A percentile compares a stretch with the other conserved stretches of the same genome.
Conservation (phyloP, 2,329 filamentous ascomycete species). For the Emmonsia crescens region DNA sequence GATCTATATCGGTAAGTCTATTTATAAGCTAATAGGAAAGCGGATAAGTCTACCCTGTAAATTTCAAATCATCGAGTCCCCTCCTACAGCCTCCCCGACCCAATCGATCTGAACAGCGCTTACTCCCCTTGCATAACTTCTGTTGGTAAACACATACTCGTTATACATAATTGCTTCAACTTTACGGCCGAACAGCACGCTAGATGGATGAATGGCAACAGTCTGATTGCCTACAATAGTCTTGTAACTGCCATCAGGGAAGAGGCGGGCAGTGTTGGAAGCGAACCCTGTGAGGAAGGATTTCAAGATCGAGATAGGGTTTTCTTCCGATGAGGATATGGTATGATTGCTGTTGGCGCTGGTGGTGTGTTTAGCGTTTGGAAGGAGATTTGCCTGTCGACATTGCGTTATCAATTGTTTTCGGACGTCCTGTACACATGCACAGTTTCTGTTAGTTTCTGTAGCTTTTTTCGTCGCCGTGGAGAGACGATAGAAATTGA, state of each 20-base stretch:
- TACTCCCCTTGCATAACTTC: conserved; percentile 51
- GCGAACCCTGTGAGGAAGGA: conserved; percentile 50
- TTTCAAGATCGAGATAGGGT: conserved; percentile 42
- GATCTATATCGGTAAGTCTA: not conserved
- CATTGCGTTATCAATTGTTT: conserved; percentile 51
- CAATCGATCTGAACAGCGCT: conserved; percentile 53
- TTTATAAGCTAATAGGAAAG: not conserved
- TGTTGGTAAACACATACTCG: conserved; percentile 55
- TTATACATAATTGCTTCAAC: conserved; percentile 55
- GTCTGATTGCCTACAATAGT: conserved; percentile 52
- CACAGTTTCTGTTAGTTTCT: not conserved
- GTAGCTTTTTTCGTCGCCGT: too few relatives aligned
- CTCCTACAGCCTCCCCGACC: conserved; percentile 43
- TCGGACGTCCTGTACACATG: conserved; percentile 40
- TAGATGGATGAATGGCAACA: conserved; percentile 53
- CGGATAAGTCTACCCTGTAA: not conserved
- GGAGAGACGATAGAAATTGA: not conserved
- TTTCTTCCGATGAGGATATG: conserved; percentile 18
- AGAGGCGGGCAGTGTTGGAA: conserved; percentile 49
- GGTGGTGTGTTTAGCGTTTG: conserved; percentile 16
- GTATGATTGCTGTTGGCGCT: conserved; percentile 7
- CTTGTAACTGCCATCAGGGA: conserved; percentile 51
- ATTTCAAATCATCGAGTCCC: conserved; percentile 1
- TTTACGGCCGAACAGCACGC: conserved; percentile 49
- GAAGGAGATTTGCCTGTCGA: conserved; percentile 36